Conservation (phyloP, 2,329 filamentous ascomycete species). For the Venturiaceae sp. region DNA sequence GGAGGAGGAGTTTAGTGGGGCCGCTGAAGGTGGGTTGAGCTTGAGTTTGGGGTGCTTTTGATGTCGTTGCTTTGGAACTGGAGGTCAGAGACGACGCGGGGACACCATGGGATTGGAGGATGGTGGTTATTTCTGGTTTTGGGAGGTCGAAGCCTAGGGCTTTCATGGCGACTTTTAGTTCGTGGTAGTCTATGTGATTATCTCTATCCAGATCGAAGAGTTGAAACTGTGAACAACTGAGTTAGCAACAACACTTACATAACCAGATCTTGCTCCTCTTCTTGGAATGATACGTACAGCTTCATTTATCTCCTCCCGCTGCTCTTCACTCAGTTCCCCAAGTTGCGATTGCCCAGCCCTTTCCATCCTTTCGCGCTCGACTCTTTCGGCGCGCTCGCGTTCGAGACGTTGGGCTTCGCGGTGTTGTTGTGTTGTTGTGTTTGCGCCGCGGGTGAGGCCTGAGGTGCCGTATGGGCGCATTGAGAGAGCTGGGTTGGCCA, state of each 20-base stretch:
- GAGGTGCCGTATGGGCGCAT: slow-evolving; percentile 2
- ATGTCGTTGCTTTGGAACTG: not conserved
- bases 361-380: slow-evolving; percentile 30
- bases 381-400: slow-evolving; percentile 23
- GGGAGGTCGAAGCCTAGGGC: slow-evolving; percentile 88
- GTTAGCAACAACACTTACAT: slow-evolving; percentile 1
- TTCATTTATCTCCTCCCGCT: slow-evolving; percentile 87
- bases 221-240: slow-evolving; percentile 57
- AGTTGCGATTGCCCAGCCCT: slow-evolving; percentile 36
- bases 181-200: slow-evolving; percentile 90
- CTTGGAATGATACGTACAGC: slow-evolving; percentile 51
- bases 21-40: slow-evolving; percentile 23
- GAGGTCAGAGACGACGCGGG: slow-evolving; percentile 21
- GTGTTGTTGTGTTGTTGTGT: slow-evolving; percentile 16
- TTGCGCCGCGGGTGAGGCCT: slow-evolving; percentile 3
- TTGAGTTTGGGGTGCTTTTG: slow-evolving; percentile 9
- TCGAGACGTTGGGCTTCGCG: slow-evolving; percentile 32
- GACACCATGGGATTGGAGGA: slow-evolving; percentile 64
- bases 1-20: slow-evolving; percentile 59
- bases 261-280: not conserved
- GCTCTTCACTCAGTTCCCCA: slow-evolving; percentile 67
- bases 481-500: not conserved
- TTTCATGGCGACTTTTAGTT: slow-evolving; percentile 92
- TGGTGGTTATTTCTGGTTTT: slow-evolving; percentile 72
- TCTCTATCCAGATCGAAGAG: slow-evolving; percentile 97